Evolutionary conservation across 2,329 filamentous ascomycete species (phyloP).

Genomic region (Rasamsonia emersonii): DNA sequence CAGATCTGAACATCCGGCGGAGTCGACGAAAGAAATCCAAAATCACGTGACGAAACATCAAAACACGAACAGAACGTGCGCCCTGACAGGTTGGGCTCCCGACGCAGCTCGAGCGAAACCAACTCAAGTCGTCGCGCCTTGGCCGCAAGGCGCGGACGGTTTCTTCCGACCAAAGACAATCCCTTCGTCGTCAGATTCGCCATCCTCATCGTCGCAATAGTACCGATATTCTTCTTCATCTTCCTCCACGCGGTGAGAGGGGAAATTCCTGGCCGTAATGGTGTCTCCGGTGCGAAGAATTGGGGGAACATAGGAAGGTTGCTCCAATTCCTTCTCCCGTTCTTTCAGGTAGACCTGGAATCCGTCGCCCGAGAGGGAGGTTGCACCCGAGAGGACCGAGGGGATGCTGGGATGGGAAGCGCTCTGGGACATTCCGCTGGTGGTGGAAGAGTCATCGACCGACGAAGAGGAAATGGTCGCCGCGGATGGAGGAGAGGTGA

Average conservation of each 20-base stretch:
- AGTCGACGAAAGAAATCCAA: too few relatives aligned
- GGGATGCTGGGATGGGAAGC: conserved; percentile 41
- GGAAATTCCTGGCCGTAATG: conserved; percentile 23
- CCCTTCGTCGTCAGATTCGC: conserved; percentile 35
- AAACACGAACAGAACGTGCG: too few relatives aligned
- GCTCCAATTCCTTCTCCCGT: conserved; percentile 20
- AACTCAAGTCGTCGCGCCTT: not conserved
- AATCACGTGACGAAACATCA: too few relatives aligned
- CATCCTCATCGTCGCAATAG: conserved; percentile 35
- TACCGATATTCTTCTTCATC: conserved; percentile 32
- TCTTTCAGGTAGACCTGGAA: conserved; percentile 15
- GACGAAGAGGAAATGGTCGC: conserved; percentile 39
- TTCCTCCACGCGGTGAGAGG: conserved; percentile 16
- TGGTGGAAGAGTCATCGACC: conserved; percentile 32
- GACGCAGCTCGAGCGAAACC: not conserved
- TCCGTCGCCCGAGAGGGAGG: conserved; percentile 36
- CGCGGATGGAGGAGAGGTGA: conserved; percentile 34
- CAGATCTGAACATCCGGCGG: too few relatives aligned
- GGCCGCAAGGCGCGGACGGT: conserved; percentile 7
- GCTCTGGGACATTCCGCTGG: conserved; percentile 40
- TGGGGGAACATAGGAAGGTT: conserved; percentile 21
- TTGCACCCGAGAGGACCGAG: conserved; percentile 37
- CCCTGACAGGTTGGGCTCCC: too few relatives aligned
- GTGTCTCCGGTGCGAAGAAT: conserved; percentile 36
- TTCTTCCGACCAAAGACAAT: conserved; percentile 33